Evolutionary conservation across 2,329 filamentous ascomycete genomes (phyloP), one percentile per base, ranked within the genome.

Genomic region (Trichophyton benhamiae): DNA sequence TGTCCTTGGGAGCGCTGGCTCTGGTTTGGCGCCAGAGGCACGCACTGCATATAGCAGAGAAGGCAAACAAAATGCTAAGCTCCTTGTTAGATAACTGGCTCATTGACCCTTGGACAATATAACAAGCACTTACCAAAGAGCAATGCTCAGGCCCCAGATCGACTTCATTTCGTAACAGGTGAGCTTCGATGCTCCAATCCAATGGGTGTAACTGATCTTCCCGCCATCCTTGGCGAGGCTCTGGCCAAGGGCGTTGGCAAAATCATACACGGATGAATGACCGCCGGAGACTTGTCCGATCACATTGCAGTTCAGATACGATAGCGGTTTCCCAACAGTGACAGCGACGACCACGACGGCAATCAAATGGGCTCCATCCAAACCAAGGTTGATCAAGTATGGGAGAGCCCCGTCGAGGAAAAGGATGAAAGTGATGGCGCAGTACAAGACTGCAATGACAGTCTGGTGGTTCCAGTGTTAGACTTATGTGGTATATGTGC

Each of bases 141-240:
- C 85, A 73, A 96, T 91, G 72, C 84, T 83, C 63, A 96, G 75
- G 0, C 90, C 91, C 91, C 91, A 96, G 66, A 94, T 83, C 15
- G 87, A 83, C 80, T 95, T 95, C 72, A 91, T 85, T 78, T 94
- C 85, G 69, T 86, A 84, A 77, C 91, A 96, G 61, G 88, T 87
- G 17, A 81, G 70, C 70, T 79, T 81, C 11, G 78, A 83, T 7
- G 80, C 78, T n/a, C 82, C 82, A 52, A 83, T 82, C 81, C 82
- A 86, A 61, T 77, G 73, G 13, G 70, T 68, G 63, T 84, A 77
- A 20, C 77, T 75, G 61, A 84, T 70, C 46, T 72, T 77, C 5
- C 77, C 76, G n/a, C 78, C 79, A 58, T 78, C 72, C 57, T 77
- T 76, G 61, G 78, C 77, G 41, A 84, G 70, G 63, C 81, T 82